Evolutionary conservation across 2,329 filamentous ascomycete species (phyloP), one percentile per base, ranked within the genome.

Genomic region (Botrytis deweyae): DNA sequence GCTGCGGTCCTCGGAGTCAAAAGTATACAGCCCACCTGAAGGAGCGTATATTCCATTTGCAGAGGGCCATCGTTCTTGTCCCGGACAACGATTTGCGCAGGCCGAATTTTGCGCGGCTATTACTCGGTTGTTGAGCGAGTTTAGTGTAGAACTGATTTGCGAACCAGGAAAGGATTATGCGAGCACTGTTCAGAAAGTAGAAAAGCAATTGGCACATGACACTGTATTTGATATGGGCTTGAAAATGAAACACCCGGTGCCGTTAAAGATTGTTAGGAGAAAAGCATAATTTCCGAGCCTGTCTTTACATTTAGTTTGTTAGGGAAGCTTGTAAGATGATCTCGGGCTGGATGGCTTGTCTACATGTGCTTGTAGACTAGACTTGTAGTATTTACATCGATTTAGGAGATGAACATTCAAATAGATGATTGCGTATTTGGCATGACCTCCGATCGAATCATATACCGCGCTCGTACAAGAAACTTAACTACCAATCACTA

Each of bases 151-250:
- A n/a, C 29, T 62, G 25, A 55, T 5, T 2, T 33, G 40, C 14
- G 62, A 44, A n/a, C 20, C 25, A 0, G 55, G 55, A 70, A 55
- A 62, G n/a, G 22, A 36, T 25, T 49, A 33, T 46, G 55, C 9
- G 29, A 62, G 16, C 5, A 44, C 40, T 25, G 29, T 61, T 4
- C 29, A 36, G 55, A 70, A 44, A 25, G 68, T n/a, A 25, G 55
- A 49, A 46, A 22, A 49, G n/a, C 68, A 62, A n/a, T 8, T 70
- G 68, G 46, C 29, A 9, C 62, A 20, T 70, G 12, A 12, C n/a
- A 62, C 29, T 25, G 40, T 33, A n/a, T 70, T 70, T 10, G 68
- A 70, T 14, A 70, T 62, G 55, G 68, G 68, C 18, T 46, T 62
- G 12, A 62, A 62, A 46, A 70, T 70, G 55, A 44, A 70, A 61